Evolutionary conservation across 495 filamentous ascomycete species (phyloP), one percentile per base, ranked within the genome.

Genomic region (Penicillium bialowiezense): DNA sequence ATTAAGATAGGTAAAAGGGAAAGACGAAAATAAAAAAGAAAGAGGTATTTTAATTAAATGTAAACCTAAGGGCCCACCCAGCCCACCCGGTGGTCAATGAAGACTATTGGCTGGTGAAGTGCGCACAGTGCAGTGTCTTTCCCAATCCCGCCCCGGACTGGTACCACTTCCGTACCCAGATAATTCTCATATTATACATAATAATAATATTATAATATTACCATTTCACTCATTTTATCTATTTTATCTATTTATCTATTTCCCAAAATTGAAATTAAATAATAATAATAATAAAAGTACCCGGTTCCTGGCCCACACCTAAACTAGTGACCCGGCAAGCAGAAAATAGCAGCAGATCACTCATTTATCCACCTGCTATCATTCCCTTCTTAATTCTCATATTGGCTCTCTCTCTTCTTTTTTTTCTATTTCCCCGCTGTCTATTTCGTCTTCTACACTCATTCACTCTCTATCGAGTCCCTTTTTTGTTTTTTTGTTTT

Each of bases 331-430:
- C 59, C 51, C 63, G 59, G 63, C 62, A 55, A 54, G 62, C 67
- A 68, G 60, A 61, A 64, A 67, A 64, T 54, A 51, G 52, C 40
- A 55, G 70, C 64, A 73, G 70, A 73, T 73, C 70, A 71, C 54
- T 65, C 61, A 60, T 73, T 72, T 70, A 70, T 69, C 67, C 68
- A 73, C 58, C 37, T 43, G 50, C 52, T 52, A 51, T 60, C 58
- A 52, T 42, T 61, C 55, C 53, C 54, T 56, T 46, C 50, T 54
- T 43, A 47, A 48, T 49, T 58, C 48, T 52, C 50, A 57, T 29
- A 47, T 45, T 43, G 37, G 31, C 51, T 56, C 62, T 51, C 60
- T 70, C 61, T 69, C 67, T 68, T 67, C 59, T 64, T 67, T 64
- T 63, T 58, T 55, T 54, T 55, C 54, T 49, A 58, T 64, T 61